A percentile compares a stretch with the other conserved stretches of the same genome.
Conservation (phyloP, 352 stramenopile genomes). For the Globisporangium yorkense region DNA sequence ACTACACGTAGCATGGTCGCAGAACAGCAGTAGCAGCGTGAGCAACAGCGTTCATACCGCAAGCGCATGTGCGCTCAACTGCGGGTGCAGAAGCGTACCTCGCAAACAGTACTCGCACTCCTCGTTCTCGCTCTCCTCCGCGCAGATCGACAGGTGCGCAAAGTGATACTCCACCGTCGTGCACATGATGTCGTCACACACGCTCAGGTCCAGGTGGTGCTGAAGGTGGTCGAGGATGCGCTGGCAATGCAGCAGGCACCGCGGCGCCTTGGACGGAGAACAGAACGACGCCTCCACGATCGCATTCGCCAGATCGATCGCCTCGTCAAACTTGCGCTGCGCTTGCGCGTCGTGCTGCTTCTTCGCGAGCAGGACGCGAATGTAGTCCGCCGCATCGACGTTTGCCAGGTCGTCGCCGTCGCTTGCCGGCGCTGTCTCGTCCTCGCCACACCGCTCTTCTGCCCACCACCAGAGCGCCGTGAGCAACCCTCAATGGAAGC, state of each 20-base stretch:
- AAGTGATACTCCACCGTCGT: constrained; percentile 55
- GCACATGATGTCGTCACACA: constrained; percentile 51
- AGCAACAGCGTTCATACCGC: too few species aligned
- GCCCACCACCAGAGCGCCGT: not conserved
- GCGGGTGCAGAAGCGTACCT: constrained; percentile 3
- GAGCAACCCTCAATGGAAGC: not conserved
- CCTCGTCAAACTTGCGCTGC: constrained; percentile 28
- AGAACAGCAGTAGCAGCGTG: not conserved
- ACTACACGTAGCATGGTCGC: constrained; percentile 12
- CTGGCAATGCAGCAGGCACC: constrained; percentile 49
- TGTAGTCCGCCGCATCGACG: constrained; percentile 5
- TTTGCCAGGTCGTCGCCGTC: not conserved
- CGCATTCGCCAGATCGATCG: constrained; percentile 37
- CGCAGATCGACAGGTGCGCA: constrained; percentile 45
- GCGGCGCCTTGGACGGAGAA: constrained; percentile 33
- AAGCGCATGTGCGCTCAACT: too few species aligned
- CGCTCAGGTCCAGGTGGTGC: constrained; percentile 49
- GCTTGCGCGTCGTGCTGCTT: constrained; percentile 10
- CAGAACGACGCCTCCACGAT: constrained; percentile 67
- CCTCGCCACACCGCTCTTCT: not conserved
- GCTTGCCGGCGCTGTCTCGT: not conserved
- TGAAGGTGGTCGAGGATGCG: constrained; percentile 50
- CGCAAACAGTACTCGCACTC: constrained; percentile 54
- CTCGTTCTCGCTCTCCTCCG: constrained; percentile 19
- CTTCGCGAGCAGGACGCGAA: constrained; percentile 6